Base-by-base conservation (phyloP, 805 yeast species). In the Yamadazyma scolyti region DNA sequence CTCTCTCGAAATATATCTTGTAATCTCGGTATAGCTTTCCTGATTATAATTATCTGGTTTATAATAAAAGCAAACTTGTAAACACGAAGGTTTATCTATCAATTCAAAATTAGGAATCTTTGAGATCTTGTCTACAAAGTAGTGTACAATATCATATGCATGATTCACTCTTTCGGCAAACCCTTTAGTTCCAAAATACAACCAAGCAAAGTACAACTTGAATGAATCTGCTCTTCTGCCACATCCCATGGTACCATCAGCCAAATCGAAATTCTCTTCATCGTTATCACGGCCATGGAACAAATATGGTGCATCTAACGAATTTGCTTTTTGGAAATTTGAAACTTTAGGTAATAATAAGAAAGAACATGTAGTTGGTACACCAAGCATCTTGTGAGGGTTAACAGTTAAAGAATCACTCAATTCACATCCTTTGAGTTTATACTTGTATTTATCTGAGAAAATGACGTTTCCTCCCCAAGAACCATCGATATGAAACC, bases 191-290 rank as follows among this genome's bases (percentile, higher is more conserved):
- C 95, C 95, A 46, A 79, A 86, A 64, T 81, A 86, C 36, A 79
- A 62, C 95, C 95, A 85, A 1, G 83, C 77, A 50, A 86, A 53
- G 52, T 81, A 85, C 47, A 86, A 66, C 56, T 85, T 85, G 53
- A 85, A 61, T 3, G 90, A 74, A 53, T 86, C 95, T 0, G 93
- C 77, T 33, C 95, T 70, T 44, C 95, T 73, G 9, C 95, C 95
- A 52, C 95, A 85, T 6, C 94, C 95, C 89, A 86, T 79, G 2
- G 95, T 86, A 9, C 93, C 94, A 52, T 83, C 90, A 1, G 90
- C 95, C 34, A 85, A 69, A 44, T 85, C 95, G 48, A 65, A 82
- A 53, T 73, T 77, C 16, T 73, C 82, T 4, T 64, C 73, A n/a
- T 59, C 54, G 34, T 67, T 65, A 28, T 63, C 68, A 15, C 67